A percentile compares a stretch with the other conserved stretches of the same genome.
Conservation (phyloP, 768 basidiomycete species). For the Auriscalpium vulgare region DNA sequence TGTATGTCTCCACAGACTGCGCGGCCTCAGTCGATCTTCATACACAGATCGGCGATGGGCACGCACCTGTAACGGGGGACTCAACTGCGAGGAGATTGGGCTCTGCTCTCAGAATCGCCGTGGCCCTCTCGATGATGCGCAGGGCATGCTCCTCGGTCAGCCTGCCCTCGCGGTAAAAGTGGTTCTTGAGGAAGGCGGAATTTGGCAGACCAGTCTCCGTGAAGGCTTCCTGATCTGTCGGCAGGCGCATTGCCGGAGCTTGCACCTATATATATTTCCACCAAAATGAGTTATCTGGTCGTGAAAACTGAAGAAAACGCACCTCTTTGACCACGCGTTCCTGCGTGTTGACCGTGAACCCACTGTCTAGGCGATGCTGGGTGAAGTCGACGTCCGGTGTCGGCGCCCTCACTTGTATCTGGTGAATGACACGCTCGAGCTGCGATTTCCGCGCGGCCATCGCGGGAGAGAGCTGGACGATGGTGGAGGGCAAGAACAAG, state of each 20-base stretch:
- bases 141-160: constrained; percentile 92
- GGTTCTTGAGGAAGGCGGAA: constrained; percentile 94
- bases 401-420: constrained; percentile 44
- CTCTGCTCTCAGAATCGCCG: constrained; percentile 75
- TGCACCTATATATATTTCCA: constrained; percentile 58
- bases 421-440: constrained; percentile 58
- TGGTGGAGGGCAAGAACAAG: no score
- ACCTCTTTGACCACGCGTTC: constrained; percentile 97
- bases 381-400: constrained; percentile 80
- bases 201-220: constrained; percentile 81
- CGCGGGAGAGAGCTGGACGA: no score
- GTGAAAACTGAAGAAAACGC: constrained; percentile 16
- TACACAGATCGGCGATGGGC: not conserved
- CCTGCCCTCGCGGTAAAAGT: constrained; percentile 95
- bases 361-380: constrained; percentile 88
- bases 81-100: constrained; percentile 91
- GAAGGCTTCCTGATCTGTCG: constrained; percentile 93
- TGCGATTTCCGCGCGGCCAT: constrained; percentile 29
- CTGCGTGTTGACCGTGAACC: constrained; percentile 83
- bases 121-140: constrained; percentile 86
- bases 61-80: constrained; percentile 91
- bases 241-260: constrained; percentile 91
- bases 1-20: constrained; percentile 88
- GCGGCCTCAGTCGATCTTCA: constrained; percentile 21
- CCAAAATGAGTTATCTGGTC: not conserved